These are phyloP conservation scores for Leucoagaricus sp. DNA, from an alignment of 1,284 basidiomycete species.

Conservation along the genomic window DNA sequence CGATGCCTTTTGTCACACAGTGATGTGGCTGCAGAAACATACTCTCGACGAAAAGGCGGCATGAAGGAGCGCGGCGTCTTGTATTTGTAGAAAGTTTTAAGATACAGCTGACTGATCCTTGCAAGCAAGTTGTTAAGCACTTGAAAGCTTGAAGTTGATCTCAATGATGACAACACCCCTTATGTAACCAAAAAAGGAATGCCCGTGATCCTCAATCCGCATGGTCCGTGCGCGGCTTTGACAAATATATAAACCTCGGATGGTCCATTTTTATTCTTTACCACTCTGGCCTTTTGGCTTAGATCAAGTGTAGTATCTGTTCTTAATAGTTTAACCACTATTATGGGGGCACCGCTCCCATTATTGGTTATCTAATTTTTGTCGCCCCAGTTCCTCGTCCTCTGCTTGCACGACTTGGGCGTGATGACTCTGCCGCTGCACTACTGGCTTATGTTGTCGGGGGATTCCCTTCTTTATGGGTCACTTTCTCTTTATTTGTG, in stretches of 20 bases:
- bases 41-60: neutral
- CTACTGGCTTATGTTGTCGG: constrained; percentile 46
- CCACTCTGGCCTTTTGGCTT: constrained; percentile 95
- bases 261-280: constrained; percentile 38
- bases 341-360: constrained; percentile 51
- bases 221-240: constrained; percentile 17
- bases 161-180: too few species aligned
- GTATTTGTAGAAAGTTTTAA: too few species aligned
- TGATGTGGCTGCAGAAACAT: neutral
- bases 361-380: constrained; percentile 50
- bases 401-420: constrained; percentile 48
- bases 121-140: too few species aligned
- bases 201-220: neutral
- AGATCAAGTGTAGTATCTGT: constrained; percentile 97
- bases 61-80: neutral
- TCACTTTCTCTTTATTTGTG: constrained; percentile 11
- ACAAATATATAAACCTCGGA: constrained; percentile 10
- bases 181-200: too few species aligned
- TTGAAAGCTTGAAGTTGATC: too few species aligned
- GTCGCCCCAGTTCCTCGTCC: constrained; percentile 43
- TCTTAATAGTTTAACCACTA: constrained; percentile 84
- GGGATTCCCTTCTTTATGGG: constrained; percentile 31
- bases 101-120: too few species aligned
- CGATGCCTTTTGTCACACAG: constrained; percentile 1
- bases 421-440: constrained; percentile 49